Conservation (phyloP, 768 basidiomycete species). For the Coprinellus micaceus region DNA sequence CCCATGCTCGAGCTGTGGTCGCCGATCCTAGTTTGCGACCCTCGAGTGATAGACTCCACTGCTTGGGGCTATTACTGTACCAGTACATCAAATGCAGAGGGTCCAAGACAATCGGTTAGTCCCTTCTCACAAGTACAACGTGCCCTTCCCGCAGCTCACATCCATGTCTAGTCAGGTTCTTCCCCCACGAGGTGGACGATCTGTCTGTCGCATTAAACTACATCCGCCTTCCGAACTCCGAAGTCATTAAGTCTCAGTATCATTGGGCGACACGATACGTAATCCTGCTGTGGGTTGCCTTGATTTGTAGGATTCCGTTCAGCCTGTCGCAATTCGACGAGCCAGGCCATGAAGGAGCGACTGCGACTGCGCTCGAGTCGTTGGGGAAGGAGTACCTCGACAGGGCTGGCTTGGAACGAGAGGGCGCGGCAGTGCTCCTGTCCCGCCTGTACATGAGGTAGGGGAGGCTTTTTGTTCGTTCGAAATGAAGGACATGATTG, state of each 20-base stretch:
- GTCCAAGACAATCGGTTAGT: constrained; percentile 86
- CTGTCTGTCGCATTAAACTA: constrained; percentile 71
- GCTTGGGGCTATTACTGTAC: constrained; percentile 66
- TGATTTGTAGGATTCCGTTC: constrained; percentile 93
- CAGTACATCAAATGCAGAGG: constrained; percentile 84
- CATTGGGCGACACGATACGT: constrained; percentile 85
- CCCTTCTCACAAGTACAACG: constrained; percentile 10
- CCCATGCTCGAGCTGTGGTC: constrained; percentile 43
- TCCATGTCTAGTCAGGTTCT: constrained; percentile 69
- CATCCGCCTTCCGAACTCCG: constrained; percentile 42
- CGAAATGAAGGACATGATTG: constrained; percentile 3
- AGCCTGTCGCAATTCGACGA: constrained; percentile 84
- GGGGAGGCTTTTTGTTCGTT: constrained; percentile 15
- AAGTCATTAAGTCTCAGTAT: constrained; percentile 34
- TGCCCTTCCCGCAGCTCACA: constrained; percentile 1
- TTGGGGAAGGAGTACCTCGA: constrained; percentile 55
- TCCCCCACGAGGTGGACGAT: constrained; percentile 88
- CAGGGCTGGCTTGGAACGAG: constrained; percentile 79
- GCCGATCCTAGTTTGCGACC: constrained; percentile 23
- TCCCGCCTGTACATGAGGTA: constrained; percentile 79
- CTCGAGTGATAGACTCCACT: constrained; percentile 40
- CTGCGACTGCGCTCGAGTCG: constrained; percentile 53
- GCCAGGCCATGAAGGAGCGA: constrained; percentile 43
- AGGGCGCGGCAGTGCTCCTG: constrained; percentile 77
- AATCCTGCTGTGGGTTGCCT: constrained; percentile 87